A percentile compares a stretch with the other conserved stretches of the same genome.
These are phyloP conservation scores for Dioscorea dumetorum DNA, from an alignment of 106 monocot species.

Conservation along the genomic window DNA sequence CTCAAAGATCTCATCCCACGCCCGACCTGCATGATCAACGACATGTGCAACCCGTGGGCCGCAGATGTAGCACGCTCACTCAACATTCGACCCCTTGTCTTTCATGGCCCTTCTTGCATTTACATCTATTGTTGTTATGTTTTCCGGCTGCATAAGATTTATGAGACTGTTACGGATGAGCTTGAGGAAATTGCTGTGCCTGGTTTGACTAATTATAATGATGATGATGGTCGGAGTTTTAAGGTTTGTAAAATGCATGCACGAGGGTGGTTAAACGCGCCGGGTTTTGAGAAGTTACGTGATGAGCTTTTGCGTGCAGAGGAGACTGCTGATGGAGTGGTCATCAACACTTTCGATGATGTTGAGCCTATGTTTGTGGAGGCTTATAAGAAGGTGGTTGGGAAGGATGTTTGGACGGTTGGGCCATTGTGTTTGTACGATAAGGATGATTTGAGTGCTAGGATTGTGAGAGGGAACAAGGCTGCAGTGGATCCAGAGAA, in stretches of 20 bases:
- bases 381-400: constrained; percentile 17
- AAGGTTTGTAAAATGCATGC: constrained; percentile 24
- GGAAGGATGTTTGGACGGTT: constrained; percentile 44
- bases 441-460: constrained; percentile 11
- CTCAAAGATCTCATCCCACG: constrained; percentile 2
- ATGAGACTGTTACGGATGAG: constrained; percentile 12
- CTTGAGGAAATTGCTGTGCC: constrained; percentile 25
- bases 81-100: constrained; percentile 28
- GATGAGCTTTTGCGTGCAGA: constrained; percentile 5
- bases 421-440: constrained; percentile 41
- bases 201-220: constrained; percentile 14
- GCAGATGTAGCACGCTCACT: constrained; percentile 13
- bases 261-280: neutral
- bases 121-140: constrained; percentile 13
- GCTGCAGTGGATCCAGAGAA: constrained; percentile 11
- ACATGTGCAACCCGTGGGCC: constrained; percentile 32
- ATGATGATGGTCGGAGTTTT: constrained; percentile 1
- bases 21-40: constrained; percentile 39
- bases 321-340: constrained; percentile 29
- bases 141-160: constrained; percentile 3
- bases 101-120: constrained; percentile 33
- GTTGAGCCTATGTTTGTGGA: constrained; percentile 36
- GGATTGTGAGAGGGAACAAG: constrained; percentile 27
- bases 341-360: constrained; percentile 53
- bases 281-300: neutral